A percentile compares a stretch with the other conserved stretches of the same genome.
These are phyloP conservation scores for Wickerhamia fluorescens DNA, from an alignment of 805 yeast genomes.

Conservation along the genomic window DNA sequence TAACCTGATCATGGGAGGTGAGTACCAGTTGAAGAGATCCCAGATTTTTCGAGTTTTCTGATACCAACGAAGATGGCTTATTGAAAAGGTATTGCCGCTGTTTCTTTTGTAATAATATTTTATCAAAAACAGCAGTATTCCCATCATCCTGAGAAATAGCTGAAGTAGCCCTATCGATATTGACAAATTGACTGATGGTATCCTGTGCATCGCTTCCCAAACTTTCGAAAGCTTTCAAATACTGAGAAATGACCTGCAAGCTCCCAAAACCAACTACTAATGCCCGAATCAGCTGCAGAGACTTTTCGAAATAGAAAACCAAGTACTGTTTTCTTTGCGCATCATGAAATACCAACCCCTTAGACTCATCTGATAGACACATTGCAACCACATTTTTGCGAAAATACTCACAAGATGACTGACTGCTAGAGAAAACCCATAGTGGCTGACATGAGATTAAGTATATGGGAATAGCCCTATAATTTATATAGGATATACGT, in stretches of 20 bases:
- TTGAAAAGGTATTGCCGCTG: background rate
- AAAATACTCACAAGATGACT: slow-evolving; percentile 14
- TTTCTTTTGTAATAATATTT: slow-evolving; percentile 25
- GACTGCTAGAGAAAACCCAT: slow-evolving; percentile 15
- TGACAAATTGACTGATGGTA: slow-evolving; percentile 1
- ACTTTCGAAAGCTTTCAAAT: background rate
- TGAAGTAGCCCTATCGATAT: background rate
- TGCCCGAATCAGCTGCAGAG: slow-evolving; percentile 7
- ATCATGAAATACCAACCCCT: slow-evolving; percentile 15
- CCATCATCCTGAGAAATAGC: background rate
- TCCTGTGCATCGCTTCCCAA: background rate
- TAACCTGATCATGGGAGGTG: slow-evolving; percentile 20
- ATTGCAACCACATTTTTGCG: slow-evolving; percentile 8
- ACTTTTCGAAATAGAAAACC: slow-evolving; percentile 16
- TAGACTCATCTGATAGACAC: too few species aligned
- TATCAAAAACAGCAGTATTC: slow-evolving; percentile 24
- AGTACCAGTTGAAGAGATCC: slow-evolving; percentile 4
- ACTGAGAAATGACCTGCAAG: background rate
- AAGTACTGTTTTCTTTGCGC: slow-evolving; percentile 10
- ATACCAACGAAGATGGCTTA: slow-evolving; percentile 11
- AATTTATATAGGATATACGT: slow-evolving; percentile 12
- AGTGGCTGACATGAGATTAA: slow-evolving; percentile 14
- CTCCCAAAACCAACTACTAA: slow-evolving; percentile 13
- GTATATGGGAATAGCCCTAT: slow-evolving; percentile 17
- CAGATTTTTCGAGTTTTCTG: background rate